phyloP scores from a whole-genome alignment of 352 stramenopile species.

The Aphanomyces astaci region DNA sequence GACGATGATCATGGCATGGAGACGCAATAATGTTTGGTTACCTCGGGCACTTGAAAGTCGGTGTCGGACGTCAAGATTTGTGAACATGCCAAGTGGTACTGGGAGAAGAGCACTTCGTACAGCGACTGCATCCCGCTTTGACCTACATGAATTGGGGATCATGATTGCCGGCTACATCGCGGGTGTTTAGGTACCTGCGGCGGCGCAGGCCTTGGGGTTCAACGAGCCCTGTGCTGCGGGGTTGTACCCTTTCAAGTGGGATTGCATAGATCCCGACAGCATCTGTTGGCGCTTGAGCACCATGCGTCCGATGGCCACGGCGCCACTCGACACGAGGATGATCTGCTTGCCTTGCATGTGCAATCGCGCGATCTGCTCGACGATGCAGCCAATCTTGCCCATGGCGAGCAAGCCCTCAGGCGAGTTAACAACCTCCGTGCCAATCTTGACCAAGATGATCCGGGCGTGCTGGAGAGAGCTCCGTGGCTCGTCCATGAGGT shows the following conservation, averaged over 20 bases:
- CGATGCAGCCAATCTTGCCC: conserved; percentile 77
- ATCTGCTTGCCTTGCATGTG: conserved; percentile 78
- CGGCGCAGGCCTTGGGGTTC: conserved; percentile 23
- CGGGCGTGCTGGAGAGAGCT: conserved; percentile 22
- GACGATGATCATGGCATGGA: neutral
- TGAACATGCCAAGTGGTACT: conserved; percentile 77
- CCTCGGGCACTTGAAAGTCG: conserved; percentile 54
- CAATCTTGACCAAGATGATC: conserved; percentile 80
- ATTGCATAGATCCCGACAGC: conserved; percentile 69
- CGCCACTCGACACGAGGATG: conserved; percentile 77
- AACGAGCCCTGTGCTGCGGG: conserved; percentile 31
- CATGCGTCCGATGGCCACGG: conserved; percentile 71
- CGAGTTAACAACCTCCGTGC: conserved; percentile 79
- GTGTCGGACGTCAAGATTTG: conserved; percentile 72
- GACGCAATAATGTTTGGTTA: conserved; percentile 23
- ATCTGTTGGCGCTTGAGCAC: conserved; percentile 74
- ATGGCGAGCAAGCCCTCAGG: conserved; percentile 64
- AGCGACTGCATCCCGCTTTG: conserved; percentile 76
- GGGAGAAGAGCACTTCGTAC: conserved; percentile 80
- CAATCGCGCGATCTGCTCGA: conserved; percentile 71
- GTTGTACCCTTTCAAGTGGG: conserved; percentile 57
- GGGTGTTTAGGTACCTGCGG: too few species aligned
- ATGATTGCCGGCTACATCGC: neutral
- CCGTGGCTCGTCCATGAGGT: neutral
- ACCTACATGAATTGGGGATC: conserved; percentile 33